Percentiles rank a stretch among this genome's conserved stretches.
phyloP scores from a whole-genome alignment of 257 asterid species.

The Salvia rosmarinus region DNA sequence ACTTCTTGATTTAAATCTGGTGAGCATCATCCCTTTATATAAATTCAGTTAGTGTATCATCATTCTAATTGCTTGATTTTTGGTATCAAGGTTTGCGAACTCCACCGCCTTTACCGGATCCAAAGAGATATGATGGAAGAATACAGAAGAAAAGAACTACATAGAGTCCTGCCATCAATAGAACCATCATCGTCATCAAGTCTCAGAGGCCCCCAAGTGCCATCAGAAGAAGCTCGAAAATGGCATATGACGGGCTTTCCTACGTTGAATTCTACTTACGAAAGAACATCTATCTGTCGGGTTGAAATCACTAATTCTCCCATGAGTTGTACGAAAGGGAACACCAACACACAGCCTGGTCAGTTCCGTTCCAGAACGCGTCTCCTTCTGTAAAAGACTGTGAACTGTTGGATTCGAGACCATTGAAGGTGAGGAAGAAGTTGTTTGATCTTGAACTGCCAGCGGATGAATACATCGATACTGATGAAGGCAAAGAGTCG shows the following conservation, averaged over 20 bases:
- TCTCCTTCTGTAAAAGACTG: slow-evolving; percentile 52
- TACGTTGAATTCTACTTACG: slow-evolving; percentile 52
- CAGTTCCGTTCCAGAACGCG: slow-evolving; percentile 51
- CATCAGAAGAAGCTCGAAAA: slow-evolving; percentile 69
- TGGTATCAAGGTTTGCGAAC: slow-evolving; percentile 68
- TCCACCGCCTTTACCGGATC: slow-evolving; percentile 84
- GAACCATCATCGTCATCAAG: slow-evolving; percentile 86
- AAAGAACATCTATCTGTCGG: slow-evolving; percentile 56
- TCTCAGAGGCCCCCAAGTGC: slow-evolving; percentile 61
- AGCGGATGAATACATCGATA: slow-evolving; percentile 74
- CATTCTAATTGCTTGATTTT: slow-evolving; percentile 26
- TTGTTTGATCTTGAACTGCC: slow-evolving; percentile 91
- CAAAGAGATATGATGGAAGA: slow-evolving; percentile 97
- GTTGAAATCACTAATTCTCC: slow-evolving; percentile 69
- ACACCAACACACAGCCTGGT: slow-evolving; percentile 38
- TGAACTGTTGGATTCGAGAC: slow-evolving; percentile 68
- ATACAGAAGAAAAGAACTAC: slow-evolving; percentile 50
- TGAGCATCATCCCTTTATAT: background rate
- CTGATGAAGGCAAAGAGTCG: slow-evolving; percentile 57
- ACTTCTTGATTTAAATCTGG: slow-evolving; percentile 15
- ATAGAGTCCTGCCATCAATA: slow-evolving; percentile 50
- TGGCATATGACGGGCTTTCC: slow-evolving; percentile 66
- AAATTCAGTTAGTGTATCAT: background rate
- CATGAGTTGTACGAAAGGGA: slow-evolving; percentile 69
- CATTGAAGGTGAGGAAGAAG: slow-evolving; percentile 79